Percentiles rank a stretch among this genome's conserved stretches.
phyloP scores from a whole-genome alignment of 257 asterid genomes.

The Nicotiana otophora region DNA sequence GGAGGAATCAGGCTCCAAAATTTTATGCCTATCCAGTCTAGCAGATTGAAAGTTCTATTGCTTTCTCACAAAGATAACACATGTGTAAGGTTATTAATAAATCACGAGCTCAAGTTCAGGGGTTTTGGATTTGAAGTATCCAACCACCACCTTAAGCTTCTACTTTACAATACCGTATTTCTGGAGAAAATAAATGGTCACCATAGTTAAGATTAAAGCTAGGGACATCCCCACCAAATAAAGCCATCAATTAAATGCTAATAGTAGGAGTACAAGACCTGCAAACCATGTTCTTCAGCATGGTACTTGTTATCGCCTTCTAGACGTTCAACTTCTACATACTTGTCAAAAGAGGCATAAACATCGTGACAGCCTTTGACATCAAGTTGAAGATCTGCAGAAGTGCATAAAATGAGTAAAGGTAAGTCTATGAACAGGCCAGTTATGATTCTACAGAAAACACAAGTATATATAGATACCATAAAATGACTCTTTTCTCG shows the following conservation, averaged over 20 bases:
- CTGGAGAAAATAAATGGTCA: too few species aligned
- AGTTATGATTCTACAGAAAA: conserved; percentile 9
- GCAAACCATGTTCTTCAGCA: conserved; percentile 83
- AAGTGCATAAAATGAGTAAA: background rate
- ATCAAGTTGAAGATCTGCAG: conserved; percentile 91
- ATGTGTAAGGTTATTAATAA: background rate
- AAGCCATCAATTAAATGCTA: background rate
- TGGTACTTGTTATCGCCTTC: conserved; percentile 92
- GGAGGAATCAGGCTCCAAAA: too few species aligned
- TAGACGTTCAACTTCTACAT: conserved; percentile 93
- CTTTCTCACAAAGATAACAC: too few species aligned
- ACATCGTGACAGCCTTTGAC: conserved; percentile 94
- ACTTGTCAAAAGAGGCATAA: conserved; percentile 94
- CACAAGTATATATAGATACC: conserved; percentile 41
- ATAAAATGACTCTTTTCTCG: conserved; percentile 84
- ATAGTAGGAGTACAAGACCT: conserved; percentile 33
- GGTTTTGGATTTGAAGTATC: background rate
- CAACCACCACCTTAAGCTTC: too few species aligned
- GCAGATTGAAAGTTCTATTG: too few species aligned
- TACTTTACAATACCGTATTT: too few species aligned
- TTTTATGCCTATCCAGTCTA: too few species aligned
- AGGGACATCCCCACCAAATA: background rate
- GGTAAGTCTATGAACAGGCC: conserved; percentile 3
- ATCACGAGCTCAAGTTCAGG: background rate
- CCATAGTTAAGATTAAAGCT: background rate